These are phyloP conservation scores for Aphanomyces invadans DNA, from an alignment of 352 stramenopile genomes.

Conservation along the genomic window DNA sequence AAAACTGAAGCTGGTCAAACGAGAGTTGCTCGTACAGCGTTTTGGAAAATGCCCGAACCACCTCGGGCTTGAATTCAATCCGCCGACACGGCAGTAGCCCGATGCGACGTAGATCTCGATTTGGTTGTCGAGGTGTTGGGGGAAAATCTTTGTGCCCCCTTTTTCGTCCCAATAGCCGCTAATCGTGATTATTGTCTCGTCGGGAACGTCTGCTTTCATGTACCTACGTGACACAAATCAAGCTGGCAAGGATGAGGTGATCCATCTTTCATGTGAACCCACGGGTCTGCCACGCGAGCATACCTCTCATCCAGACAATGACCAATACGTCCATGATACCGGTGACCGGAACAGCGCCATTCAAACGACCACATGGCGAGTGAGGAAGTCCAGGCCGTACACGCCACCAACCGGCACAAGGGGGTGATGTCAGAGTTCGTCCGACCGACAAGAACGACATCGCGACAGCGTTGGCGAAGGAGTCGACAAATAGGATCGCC, in stretches of 20 bases:
- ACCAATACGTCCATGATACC: background rate
- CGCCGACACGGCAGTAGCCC: background rate
- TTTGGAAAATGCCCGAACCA: background rate
- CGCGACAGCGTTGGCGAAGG: conserved; percentile 65
- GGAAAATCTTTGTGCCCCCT: background rate
- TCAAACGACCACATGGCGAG: background rate
- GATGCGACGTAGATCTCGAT: background rate
- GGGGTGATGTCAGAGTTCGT: background rate
- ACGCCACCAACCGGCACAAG: background rate
- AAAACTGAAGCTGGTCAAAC: background rate
- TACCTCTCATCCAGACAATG: background rate
- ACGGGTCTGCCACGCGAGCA: background rate
- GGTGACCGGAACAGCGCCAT: background rate
- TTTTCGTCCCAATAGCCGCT: background rate
- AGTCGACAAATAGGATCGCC: conserved; percentile 78
- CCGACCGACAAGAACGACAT: conserved; percentile 31
- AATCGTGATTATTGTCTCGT: background rate
- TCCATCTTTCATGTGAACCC: background rate
- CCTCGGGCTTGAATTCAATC: background rate
- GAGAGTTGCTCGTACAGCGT: background rate
- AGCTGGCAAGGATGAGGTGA: background rate
- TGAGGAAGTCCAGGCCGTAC: background rate
- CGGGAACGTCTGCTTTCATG: background rate
- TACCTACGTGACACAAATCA: background rate
- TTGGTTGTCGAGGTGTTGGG: background rate